Evolutionary conservation across 129 eudicot genomes (phyloP), one percentile per base, ranked within the genome.

Genomic region (Kitagawia praeruptora): DNA sequence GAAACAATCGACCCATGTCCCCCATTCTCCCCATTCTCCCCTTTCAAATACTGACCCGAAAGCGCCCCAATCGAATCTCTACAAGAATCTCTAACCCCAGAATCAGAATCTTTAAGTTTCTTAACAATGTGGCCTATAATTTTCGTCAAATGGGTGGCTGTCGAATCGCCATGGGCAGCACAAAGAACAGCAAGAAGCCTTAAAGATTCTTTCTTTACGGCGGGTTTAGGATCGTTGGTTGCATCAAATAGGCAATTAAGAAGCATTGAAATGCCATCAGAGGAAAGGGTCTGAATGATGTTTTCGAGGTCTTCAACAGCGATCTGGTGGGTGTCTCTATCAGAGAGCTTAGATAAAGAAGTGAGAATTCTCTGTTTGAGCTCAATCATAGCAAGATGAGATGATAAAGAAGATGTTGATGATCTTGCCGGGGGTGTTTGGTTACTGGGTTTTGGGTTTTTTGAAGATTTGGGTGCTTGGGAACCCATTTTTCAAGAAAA

Each of bases 271-370:
- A 95, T 61, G 82, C 81, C 82, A 79, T 90, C 97, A 9, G 85
- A 86, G 5, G 92, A 77, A 61, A 89, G 83, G 80, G 96, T 85
- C 51, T 86, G 84, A 67, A 95, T 90, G 74, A 84, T 70, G 71
- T 88, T 83, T 72, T 95, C 89, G 40, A 95, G 91, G 82, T 95
- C 97, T 48, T 88, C 90, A 8, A 92, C 85, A 53, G 93, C 98
- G 91, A 95, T 87, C 86, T 95, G 97, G 87, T 95, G 94, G 66
- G 98, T 95, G 83, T 95, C 98, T 71, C 97, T 64, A 79, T 95
- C 98, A 51, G 98, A 87, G 78, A 95, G 97, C 72, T 88, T 95
- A 44, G 93, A 84, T 31, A 95, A 83, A 31, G 96, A 92, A 21
- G 77, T 90, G 41, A 95, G 82, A 81, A 90, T 87, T 76, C 90